Base-by-base conservation (phyloP, 2,329 filamentous ascomycete genomes). In the Lasiodiplodia sp. region DNA sequence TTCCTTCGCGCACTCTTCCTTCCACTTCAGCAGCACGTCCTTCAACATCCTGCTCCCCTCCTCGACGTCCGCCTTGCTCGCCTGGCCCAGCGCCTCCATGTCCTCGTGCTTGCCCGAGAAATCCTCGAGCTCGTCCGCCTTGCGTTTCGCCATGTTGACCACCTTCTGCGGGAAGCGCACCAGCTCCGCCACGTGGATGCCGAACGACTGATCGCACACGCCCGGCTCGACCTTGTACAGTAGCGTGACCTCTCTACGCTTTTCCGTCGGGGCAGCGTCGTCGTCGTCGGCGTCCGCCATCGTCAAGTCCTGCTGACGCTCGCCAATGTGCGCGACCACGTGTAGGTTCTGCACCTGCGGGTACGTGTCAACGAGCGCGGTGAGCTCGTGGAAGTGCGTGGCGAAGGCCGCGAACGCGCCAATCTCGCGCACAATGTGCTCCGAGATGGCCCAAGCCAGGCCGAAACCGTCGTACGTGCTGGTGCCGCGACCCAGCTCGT, bases 381-480 rank as follows among this genome's bases (percentile, higher is more conserved):
- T 99, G 62, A 99, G 86, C 80, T 99, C 96, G 83, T 99, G 96
- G 83, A 99, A 99, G 79, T 99, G 96, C 1, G 96, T 99, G 5
- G 96, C 96, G 77, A 99, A 99, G 80, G 97, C 90, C 68, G 93
- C 92, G 76, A 93, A 97, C 73, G 94, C 97, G 67, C 93, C 91
- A 70, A 99, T 98, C 77, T 98, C 94, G 69, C 91, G 93, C 77
- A 99, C 87, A 71, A 99, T 98, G 81, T 99, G 94, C 81, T 99
- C 96, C 0, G 93, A 97, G 71, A 99, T 99, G 63, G 96, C 96
- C 96, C 96, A 99, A 0, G 96, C 96, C n/a, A 99, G 88, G 47
- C 96, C 96, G 75, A 99, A 99, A 10, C 96, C 96, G 78, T 99
- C 96, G 78, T 99, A 99, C 0, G 96, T 99, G 71, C 94, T 97